Base-by-base conservation (phyloP, 495 filamentous ascomycete genomes). In the Tuber brumale region DNA sequence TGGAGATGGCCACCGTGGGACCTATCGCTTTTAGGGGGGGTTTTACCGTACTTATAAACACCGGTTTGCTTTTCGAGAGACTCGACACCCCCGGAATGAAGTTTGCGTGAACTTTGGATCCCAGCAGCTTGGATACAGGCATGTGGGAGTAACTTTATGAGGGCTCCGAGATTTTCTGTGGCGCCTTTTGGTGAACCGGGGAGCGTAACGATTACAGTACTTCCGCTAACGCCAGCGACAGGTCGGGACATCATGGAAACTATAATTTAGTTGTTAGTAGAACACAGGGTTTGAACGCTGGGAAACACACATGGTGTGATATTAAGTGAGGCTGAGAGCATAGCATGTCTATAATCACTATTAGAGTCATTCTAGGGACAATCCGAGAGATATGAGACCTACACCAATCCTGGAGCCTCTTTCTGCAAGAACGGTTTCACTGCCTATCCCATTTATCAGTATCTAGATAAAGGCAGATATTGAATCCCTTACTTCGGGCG, bases 171-270 rank as follows among this genome's bases (percentile, higher is more conserved):
- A 82, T 98, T 99, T 85, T 99, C 95, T 81, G 89, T 91, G 4
- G 95, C 95, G n/a, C 94, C 95, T 86, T 97, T 97, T 2, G 96
- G 96, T 3, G 95, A 97, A 39, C 95, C 95, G 0, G 95, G 95
- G 57, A 99, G 87, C 0, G 95, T 98, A 70, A 97, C 85, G 69
- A 99, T 93, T 72, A 99, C 84, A 9, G 94, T 90, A 77, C 90
- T 90, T 77, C 94, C 90, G 44, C 95, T 88, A 18, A 96, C 91
- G 16, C 95, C 95, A 71, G 96, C 96, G 72, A 97, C 92, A 21
- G 95, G 94, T 74, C 95, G 89, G 74, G 95, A 92, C 95, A 98
- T 98, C 86, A 97, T 90, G n/a, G 95, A 96, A 85, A 98, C 93
- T 97, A 77, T 9, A 66, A 45, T 77, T 37, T 57, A 37, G 46